Conservation (phyloP, 352 stramenopile species). For the Phytophthora cactorum region DNA sequence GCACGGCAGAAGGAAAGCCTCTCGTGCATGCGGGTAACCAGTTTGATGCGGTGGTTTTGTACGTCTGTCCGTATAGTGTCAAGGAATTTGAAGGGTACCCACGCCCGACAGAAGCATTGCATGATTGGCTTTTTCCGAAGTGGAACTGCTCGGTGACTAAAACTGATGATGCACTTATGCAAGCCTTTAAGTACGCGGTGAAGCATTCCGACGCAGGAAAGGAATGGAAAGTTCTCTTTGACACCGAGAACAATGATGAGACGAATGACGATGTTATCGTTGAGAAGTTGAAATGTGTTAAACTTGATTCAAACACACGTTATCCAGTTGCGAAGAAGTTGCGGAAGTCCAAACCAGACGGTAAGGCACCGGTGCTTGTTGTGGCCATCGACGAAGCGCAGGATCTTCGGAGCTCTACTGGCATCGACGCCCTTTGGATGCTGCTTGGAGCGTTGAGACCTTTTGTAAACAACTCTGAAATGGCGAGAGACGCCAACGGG, state of each 20-base stretch:
- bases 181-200: neutral
- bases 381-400: neutral
- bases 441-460: neutral
- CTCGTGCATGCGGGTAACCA: neutral
- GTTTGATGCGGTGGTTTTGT: neutral
- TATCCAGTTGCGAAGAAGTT: neutral
- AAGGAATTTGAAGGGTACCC: neutral
- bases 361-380: neutral
- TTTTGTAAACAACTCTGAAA: neutral
- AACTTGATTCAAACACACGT: neutral
- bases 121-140: neutral
- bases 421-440: neutral
- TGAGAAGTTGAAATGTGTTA: neutral
- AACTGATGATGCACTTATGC: neutral
- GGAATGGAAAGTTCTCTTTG: neutral
- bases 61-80: neutral
- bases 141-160: neutral
- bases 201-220: neutral
- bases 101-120: neutral
- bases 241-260: neutral
- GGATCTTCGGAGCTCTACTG: neutral
- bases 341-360: neutral
- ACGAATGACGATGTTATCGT: neutral
- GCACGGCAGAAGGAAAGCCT: neutral
- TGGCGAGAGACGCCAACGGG: neutral